These are phyloP conservation scores for Poronia punctata DNA, from an alignment of 495 filamentous ascomycete genomes.

Conservation along the genomic window DNA sequence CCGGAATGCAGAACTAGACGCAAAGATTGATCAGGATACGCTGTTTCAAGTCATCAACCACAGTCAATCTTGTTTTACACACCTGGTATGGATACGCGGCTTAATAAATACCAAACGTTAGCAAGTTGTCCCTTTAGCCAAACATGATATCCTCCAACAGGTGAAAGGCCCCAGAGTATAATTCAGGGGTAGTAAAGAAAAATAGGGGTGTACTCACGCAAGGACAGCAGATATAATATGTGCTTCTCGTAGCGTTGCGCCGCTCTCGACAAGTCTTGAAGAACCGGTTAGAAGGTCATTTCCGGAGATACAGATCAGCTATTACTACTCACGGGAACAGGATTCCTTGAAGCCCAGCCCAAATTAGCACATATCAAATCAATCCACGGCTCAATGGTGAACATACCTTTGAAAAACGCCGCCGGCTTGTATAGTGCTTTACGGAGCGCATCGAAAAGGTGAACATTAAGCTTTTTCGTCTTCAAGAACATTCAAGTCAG, in stretches of 20 bases:
- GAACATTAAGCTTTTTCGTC: slow-evolving; percentile 81
- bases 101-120: slow-evolving; percentile 1
- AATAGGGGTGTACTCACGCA: slow-evolving; percentile 50
- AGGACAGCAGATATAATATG: slow-evolving; percentile 82
- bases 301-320: not conserved
- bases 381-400: too few species aligned
- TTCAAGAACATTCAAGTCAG: slow-evolving; percentile 42
- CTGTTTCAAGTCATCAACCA: too few species aligned
- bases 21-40: slow-evolving; percentile 45
- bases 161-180: not conserved
- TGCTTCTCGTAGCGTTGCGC: slow-evolving; percentile 75
- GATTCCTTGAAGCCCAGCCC: slow-evolving; percentile 51
- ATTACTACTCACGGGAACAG: slow-evolving; percentile 57
- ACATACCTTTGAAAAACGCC: slow-evolving; percentile 96
- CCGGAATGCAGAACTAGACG: slow-evolving; percentile 75
- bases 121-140: not conserved
- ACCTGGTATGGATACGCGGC: slow-evolving; percentile 12
- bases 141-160: not conserved
- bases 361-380: not conserved
- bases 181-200: not conserved
- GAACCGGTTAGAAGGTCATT: too few species aligned
- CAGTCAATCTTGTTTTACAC: not conserved
- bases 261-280: slow-evolving; percentile 53
- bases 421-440: slow-evolving; percentile 93
- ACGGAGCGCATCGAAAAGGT: slow-evolving; percentile 87